Base-by-base conservation (phyloP, 371 early-diverging fungal species). In the Mortierella polycephala region DNA sequence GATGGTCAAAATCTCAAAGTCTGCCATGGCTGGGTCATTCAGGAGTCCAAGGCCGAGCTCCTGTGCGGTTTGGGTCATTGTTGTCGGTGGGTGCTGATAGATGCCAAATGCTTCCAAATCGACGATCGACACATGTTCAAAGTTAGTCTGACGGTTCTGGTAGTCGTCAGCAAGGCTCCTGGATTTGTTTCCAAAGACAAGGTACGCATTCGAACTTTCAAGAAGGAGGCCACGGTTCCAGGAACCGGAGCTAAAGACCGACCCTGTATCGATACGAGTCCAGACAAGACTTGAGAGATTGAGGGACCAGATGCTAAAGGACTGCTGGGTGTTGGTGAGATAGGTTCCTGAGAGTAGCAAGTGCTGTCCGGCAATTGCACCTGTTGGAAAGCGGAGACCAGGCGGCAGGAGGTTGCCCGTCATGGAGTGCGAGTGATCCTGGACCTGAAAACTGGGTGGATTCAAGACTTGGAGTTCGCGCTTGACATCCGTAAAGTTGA, bases 171-270 rank as follows among this genome's bases (percentile, higher is more conserved):
- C 81, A 37, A 94, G 80, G 44, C 85, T 87, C 12, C 94, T 85
- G n/a, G 86, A 81, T 39, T 86, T 88, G 69, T 94, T 85, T 10
- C 95, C 94, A 75, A 94, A 87, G 16, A 94, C 86, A 16, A 90
- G 82, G 61, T 90, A 88, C 20, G 86, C 86, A 53, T 92, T 89
- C 10, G 84, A 84, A 40, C 69, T 74, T 13, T 89, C 89, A 50
- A 89, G 85, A 7, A 94, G 70, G 0, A 93, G 73, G 10, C 92
- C 91, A 47, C 92, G 85, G 81, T 92, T 94, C 95, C 95, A 94
- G 41, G 93, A 92, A 7, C 93, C 93, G 5, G 86, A 81, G 20
- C 85, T 72, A 54, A 92, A 86, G 30, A 86, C 83, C 0, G 89
- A 82, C 1, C 92, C 93, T 20, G 91, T 90, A 55, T 87, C 86